Evolutionary conservation across 176 grass and related monocot genomes (phyloP), one percentile per base, ranked within the genome.

Genomic region (Cenchrus fungigraminus): DNA sequence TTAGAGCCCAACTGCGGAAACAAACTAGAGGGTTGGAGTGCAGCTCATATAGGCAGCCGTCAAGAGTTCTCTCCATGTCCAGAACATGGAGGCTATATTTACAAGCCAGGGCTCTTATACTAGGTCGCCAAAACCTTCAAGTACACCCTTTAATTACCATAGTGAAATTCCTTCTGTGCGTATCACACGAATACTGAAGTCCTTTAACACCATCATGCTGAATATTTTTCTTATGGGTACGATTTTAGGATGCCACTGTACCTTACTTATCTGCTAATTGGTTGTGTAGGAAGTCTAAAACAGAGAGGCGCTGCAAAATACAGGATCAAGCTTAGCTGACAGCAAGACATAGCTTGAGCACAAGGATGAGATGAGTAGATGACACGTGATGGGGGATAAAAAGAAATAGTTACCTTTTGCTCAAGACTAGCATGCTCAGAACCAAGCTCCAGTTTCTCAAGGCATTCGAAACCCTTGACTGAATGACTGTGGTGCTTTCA

Each of bases 391-490:
- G 31, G 9, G 61, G 78, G 45, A 15, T 53, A 54, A 44, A 62
- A 32, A 32, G 22, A 67, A 20, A 32, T 69, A 84, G 49, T 57
- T 83, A 94, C 96, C 89, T 86, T 82, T 76, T 95, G 85, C 53
- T 94, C 89, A 63, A 95, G 82, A 58, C 58, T 75, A 68, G 86
- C 74, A 71, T 98, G 77, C 25, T 73, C 70, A 71, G 89, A 81
- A 71, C 87, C 86, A 56, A 98, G 85, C 81, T 95, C 94, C 91
- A 98, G 87, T 32, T 94, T 91, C 83, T 90, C 28, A 74, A 74
- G 49, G 13, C 50, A 74, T 59, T 88, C 69, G 8, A 74, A 55
- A 74, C 29, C 72, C 31, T 20, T 15, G 16, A 56, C 72, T 55
- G 51, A 32, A 32, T 32, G 31, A 32, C 31, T 32, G 31, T 25